Evolutionary conservation across 2,329 filamentous ascomycete species (phyloP), one percentile per base, ranked within the genome.

Genomic region (Stagonosporopsis cucurbitacearum): DNA sequence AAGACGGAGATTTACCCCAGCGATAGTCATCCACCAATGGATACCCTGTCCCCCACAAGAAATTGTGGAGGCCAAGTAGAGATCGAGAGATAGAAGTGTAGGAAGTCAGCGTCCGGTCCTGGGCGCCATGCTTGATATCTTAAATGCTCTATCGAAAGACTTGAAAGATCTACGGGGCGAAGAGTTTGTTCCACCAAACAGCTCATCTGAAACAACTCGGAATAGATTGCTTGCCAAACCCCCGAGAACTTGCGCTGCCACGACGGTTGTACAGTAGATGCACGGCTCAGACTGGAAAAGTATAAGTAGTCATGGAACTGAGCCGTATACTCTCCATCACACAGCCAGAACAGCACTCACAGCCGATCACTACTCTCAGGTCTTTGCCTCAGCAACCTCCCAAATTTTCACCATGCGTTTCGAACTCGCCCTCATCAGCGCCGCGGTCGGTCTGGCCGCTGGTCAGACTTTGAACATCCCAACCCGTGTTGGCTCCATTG

Each of bases 381-480:
- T 17, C 19, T 44, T 44, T 23, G 1, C 2, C 13, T 19, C 19
- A 19, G 6, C 20, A n/a, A n/a, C 23, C 8, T 23, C 12, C 2
- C 15, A 19, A 19, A 15, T 20, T 6, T 12, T 41, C 45, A 43
- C 44, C 4, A 54, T 54, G 52, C 52, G 52, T 44, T 54, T 54
- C 33, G 40, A 45, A 22, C 8, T 48, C 15, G 52, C 52, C 25
- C 8, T 56, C 17, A 42, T 51, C 43, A 51, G 79, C 78, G 54
- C 75, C n/a, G 52, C 52, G 3, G 25, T 82, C 30, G 30, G 54
- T 26, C 44, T 57, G 4, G 36, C 44, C 28, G 49, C 50, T 35
- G 64, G 65, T n/a, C 67, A 71, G 45, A 62, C 65, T 12, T 54
- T 71, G 49, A 68, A 64, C 58, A 71, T 71, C 17, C 68, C 68